Base-by-base conservation (phyloP, 2,329 filamentous ascomycete genomes). In the Lasiodiplodia theobromae region DNA sequence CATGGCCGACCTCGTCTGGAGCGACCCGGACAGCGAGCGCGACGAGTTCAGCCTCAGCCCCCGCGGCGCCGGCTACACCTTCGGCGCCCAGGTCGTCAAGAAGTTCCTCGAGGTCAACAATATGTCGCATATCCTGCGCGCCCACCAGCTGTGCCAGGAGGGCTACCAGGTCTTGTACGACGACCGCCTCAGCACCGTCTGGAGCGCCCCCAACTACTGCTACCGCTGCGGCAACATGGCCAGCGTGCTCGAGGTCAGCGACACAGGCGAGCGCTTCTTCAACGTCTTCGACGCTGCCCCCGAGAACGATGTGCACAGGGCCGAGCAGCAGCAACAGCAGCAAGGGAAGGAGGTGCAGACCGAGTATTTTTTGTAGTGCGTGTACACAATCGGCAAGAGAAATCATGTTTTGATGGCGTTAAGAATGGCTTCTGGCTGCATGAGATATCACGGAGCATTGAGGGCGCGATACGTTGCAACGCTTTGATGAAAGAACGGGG, bases 1-100 rank as follows among this genome's bases (percentile, higher is more conserved):
- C 40, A 99, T 99, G 96, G 96, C 96, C n/a, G 96, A 99, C 80
- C 85, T 99, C 5, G 96, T 99, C 38, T 99, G 96, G 96, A 97
- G 94, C 23, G 96, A 99, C 78, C 96, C 96, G 0, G 96, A 99
- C 78, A 91, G 93, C n/a, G 96, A 99, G 74, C 88, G 94, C 68
- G 96, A 99, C 81, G 96, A 99, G 80, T 99, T 99, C 81, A 96
- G 92, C 7, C 87, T 99, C 18, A 96, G 92, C 8, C 96, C 96
- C 2, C 88, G 96, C 71, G 96, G 96, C 53, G 96, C 96, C 23
- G 96, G 96, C 28, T 99, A 99, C 80, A 98, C 95, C 0, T 99
- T 99, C 78, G 96, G 96, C 68, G 94, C 94, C 7, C 96, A 98
- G 80, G 96, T 99, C 18, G 96, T 99, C 64, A 96, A 95, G 82